Evolutionary conservation across 306 rosid species (phyloP).

Genomic region (Citrullus amarus): DNA sequence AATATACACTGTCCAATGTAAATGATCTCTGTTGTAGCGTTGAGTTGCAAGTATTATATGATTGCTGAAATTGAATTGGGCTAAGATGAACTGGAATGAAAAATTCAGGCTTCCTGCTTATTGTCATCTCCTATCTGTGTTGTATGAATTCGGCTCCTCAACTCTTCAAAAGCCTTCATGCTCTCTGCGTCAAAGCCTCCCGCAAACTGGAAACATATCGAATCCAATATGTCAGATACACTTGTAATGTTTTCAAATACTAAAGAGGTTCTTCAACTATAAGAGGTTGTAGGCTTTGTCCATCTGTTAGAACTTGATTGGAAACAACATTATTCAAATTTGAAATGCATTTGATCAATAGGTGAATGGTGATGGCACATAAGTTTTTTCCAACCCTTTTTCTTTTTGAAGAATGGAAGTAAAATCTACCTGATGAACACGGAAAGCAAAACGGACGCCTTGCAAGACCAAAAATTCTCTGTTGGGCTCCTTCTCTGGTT

Average conservation of each 20-base stretch:
- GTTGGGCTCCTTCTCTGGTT: conserved; percentile 76
- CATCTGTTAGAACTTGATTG: not conserved
- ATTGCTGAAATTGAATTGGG: conserved; percentile 4
- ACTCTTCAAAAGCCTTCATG: conserved; percentile 92
- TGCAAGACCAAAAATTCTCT: conserved; percentile 75
- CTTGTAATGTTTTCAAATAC: not conserved
- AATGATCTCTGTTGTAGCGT: not conserved
- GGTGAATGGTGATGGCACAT: not conserved
- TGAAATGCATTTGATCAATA: not conserved
- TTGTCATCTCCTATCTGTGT: conserved; percentile 35
- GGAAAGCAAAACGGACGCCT: conserved; percentile 93
- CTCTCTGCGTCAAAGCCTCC: conserved; percentile 91
- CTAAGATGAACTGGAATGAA: not conserved
- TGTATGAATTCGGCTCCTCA: conserved; percentile 51
- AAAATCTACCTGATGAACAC: conserved; percentile 71
- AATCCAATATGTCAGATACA: conserved; percentile 5
- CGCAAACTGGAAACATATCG: conserved; percentile 58
- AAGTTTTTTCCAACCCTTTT: not conserved
- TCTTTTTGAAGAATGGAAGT: not conserved
- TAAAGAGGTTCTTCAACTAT: not conserved
- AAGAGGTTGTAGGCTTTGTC: not conserved
- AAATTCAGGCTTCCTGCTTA: conserved; percentile 21
- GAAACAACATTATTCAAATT: not conserved
- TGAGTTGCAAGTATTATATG: conserved; percentile 3
- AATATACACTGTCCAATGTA: not conserved